Evolutionary conservation across 306 rosid species (phyloP).

Genomic region (Hippophae rhamnoides): DNA sequence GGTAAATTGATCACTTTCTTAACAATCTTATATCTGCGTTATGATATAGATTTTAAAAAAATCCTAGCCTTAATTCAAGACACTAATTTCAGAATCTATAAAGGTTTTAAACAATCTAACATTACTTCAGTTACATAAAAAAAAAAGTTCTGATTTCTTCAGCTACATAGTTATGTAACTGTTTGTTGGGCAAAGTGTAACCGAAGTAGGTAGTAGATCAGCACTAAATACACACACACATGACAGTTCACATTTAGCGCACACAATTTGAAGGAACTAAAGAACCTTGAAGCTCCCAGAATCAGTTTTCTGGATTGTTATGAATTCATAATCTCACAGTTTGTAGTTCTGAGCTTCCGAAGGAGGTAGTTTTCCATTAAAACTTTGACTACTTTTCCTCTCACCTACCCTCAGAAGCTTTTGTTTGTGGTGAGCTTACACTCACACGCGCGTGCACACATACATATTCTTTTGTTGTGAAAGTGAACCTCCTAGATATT

Average conservation of each 20-base stretch:
- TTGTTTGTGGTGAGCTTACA: no score
- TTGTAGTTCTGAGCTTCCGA: background rate
- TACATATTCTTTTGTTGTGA: no score
- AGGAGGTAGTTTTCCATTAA: background rate
- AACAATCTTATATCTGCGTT: background rate
- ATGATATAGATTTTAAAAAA: background rate
- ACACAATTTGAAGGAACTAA: background rate
- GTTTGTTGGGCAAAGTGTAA: no score
- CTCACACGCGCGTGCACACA: no score
- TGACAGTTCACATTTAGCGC: background rate
- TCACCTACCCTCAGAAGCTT: background rate
- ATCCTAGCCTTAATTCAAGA: background rate
- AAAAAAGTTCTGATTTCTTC: no score
- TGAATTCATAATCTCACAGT: background rate
- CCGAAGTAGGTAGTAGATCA: no score
- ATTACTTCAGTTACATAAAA: no score
- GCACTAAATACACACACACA: background rate
- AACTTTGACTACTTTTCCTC: background rate
- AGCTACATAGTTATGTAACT: no score
- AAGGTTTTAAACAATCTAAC: background rate
- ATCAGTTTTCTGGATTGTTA: background rate
- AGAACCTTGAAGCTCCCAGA: background rate
- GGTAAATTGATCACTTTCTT: slow-evolving; percentile 26
- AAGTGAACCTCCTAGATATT: no score
- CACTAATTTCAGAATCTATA: background rate